phyloP scores from a whole-genome alignment of 805 yeast genomes.

The Lipomyces oligophaga region DNA sequence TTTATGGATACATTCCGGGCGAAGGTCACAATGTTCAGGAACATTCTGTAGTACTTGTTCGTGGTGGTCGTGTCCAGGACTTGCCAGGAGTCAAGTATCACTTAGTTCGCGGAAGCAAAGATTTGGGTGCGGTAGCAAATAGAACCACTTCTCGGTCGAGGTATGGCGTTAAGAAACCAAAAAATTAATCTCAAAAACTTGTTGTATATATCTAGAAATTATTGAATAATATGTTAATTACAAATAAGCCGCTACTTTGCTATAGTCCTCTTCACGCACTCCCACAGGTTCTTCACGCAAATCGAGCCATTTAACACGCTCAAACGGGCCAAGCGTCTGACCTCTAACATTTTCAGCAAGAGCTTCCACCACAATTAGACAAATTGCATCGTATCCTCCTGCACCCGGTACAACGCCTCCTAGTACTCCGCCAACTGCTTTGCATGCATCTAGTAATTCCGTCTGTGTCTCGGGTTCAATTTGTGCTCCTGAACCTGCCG shows the following conservation, averaged over 20 bases:
- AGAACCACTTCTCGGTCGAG: conserved; percentile 85
- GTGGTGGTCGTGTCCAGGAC: conserved; percentile 99
- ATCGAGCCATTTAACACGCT: conserved; percentile 45
- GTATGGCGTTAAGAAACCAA: conserved; percentile 63
- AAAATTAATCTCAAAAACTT: no score
- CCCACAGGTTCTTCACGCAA: conserved; percentile 45
- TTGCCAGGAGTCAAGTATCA: conserved; percentile 97
- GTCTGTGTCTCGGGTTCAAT: conserved; percentile 85
- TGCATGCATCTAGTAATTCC: conserved; percentile 55
- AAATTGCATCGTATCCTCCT: conserved; percentile 93
- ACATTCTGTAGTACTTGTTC: conserved; percentile 88
- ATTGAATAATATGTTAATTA: no score
- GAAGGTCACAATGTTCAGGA: conserved; percentile 98
- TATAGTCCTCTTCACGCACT: conserved; percentile 22
- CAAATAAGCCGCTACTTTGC: conserved; percentile 8
- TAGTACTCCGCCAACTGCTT: conserved; percentile 63
- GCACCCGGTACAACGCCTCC: conserved; percentile 99
- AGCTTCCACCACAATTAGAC: conserved; percentile 53
- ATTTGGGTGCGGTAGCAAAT: conserved; percentile 91
- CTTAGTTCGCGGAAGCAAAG: conserved; percentile 75
- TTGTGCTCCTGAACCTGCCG: conserved; percentile 70
- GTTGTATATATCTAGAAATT: no score
- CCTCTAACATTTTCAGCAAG: conserved; percentile 8
- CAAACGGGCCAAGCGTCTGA: conserved; percentile 23
- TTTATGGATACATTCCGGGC: conserved; percentile 94